These are phyloP conservation scores for Pisolithus microcarpus DNA, from an alignment of 768 basidiomycete species.

Conservation along the genomic window DNA sequence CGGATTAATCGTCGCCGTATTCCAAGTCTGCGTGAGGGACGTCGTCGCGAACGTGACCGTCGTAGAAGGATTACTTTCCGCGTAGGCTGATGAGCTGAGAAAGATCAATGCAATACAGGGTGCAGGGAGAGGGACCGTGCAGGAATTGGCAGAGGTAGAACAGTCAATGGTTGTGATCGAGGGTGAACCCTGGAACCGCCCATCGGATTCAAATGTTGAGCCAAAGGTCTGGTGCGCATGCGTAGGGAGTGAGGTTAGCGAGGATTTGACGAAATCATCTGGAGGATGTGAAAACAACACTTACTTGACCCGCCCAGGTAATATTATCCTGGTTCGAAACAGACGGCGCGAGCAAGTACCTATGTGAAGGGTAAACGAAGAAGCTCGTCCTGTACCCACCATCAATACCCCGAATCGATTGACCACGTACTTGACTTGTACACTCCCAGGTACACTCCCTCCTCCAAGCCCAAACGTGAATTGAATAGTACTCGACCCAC, in stretches of 20 bases:
- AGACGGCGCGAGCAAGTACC: constrained; percentile 30
- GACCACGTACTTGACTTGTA: constrained; percentile 26
- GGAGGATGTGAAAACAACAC: neutral
- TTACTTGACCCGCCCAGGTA: constrained; percentile 44
- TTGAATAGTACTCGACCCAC: constrained; percentile 32
- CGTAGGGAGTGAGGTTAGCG: too few species aligned
- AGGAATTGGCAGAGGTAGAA: constrained; percentile 12
- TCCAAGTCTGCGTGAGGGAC: constrained; percentile 21
- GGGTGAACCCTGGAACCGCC: constrained; percentile 14
- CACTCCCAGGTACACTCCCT: constrained; percentile 15
- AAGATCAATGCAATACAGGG: constrained; percentile 25
- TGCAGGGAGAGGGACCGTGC: constrained; percentile 21
- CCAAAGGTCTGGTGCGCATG: constrained; percentile 17
- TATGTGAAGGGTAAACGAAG: neutral
- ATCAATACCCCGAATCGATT: neutral
- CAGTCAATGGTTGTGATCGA: constrained; percentile 16
- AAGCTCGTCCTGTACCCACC: neutral
- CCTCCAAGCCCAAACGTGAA: constrained; percentile 10
- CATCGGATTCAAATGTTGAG: constrained; percentile 20
- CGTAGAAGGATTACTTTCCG: constrained; percentile 6
- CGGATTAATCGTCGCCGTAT: constrained; percentile 29
- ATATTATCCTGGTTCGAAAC: constrained; percentile 40
- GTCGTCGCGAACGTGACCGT: constrained; percentile 27
- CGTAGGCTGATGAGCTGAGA: constrained; percentile 5
- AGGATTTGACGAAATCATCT: too few species aligned